These are phyloP conservation scores for Neostapfia colusana DNA, from an alignment of 176 grass and related monocot species.

Conservation along the genomic window DNA sequence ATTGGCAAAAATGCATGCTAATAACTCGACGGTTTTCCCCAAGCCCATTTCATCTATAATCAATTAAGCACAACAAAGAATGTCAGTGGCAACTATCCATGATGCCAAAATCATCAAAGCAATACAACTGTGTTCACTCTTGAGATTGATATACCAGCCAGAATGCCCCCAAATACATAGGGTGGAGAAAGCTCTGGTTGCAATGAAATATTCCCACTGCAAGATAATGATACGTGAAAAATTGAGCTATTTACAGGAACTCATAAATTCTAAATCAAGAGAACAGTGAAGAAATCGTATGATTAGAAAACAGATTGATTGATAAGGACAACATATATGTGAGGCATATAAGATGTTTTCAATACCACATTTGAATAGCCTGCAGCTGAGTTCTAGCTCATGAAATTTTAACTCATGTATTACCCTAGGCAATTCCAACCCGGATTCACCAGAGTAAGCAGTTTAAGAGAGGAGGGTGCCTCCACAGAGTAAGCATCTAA, in stretches of 20 bases:
- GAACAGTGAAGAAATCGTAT: neutral
- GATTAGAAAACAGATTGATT: constrained; percentile 6
- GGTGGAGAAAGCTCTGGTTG: constrained; percentile 56
- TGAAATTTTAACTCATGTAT: constrained; percentile 3
- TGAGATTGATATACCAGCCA: constrained; percentile 69
- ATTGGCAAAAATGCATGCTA: constrained; percentile 90
- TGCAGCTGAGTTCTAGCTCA: neutral
- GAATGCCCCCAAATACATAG: constrained; percentile 75
- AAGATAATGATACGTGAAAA: constrained; percentile 27
- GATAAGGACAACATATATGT: constrained; percentile 13
- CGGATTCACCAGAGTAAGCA: neutral
- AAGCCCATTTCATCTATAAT: constrained; percentile 97
- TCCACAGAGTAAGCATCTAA: neutral
- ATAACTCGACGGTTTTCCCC: constrained; percentile 89
- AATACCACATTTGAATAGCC: neutral
- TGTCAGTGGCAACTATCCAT: constrained; percentile 24
- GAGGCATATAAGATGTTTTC: neutral
- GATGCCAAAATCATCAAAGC: constrained; percentile 16
- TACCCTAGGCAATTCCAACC: neutral
- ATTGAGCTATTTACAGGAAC: neutral
- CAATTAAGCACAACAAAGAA: constrained; percentile 32
- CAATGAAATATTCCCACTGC: constrained; percentile 82
- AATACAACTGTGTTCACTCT: neutral
- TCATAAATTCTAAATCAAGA: constrained; percentile 10
- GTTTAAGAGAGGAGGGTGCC: neutral